Conservation (phyloP, 2,329 filamentous ascomycete species). For the Furcasterigmium furcatum region DNA sequence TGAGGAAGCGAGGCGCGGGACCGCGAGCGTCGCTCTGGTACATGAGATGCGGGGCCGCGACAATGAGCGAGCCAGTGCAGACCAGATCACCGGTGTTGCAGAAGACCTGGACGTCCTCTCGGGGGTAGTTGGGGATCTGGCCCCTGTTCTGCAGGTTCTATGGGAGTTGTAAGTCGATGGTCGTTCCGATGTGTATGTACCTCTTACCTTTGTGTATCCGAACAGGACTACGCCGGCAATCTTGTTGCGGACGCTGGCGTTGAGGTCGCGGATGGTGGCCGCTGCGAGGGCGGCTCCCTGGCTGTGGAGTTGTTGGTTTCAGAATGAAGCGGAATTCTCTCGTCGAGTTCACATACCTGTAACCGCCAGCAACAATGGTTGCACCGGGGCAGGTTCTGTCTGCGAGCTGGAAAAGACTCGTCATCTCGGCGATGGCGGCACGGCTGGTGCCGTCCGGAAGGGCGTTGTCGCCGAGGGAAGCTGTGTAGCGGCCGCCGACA, state of each 20-base stretch:
- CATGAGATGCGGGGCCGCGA: slow-evolving; percentile 27
- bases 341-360: too few species aligned
- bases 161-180: slow-evolving; percentile 33
- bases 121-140: slow-evolving; percentile 28
- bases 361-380: slow-evolving; percentile 31
- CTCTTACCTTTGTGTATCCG: slow-evolving; percentile 15
- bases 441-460: slow-evolving; percentile 23
- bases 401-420: slow-evolving; percentile 26
- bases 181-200: slow-evolving; percentile 15
- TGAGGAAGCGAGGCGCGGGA: slow-evolving; percentile 15
- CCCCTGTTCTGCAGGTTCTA: slow-evolving; percentile 25
- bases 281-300: slow-evolving; percentile 24
- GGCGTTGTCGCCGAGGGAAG: slow-evolving; percentile 25
- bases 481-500: slow-evolving; percentile 33
- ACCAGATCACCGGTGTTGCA: slow-evolving; percentile 34
- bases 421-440: slow-evolving; percentile 24
- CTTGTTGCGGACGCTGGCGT: slow-evolving; percentile 10
- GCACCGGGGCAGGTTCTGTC: slow-evolving; percentile 29
- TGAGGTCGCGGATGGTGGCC: slow-evolving; percentile 17
- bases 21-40: slow-evolving; percentile 15
- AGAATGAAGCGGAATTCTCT: too few species aligned
- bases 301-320: slow-evolving; percentile 17
- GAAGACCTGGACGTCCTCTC: slow-evolving; percentile 30
- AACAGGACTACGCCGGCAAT: slow-evolving; percentile 21
- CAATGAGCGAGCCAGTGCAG: slow-evolving; percentile 28